Evolutionary conservation across 345 rosid genomes (phyloP), one percentile per base, ranked within the genome.

Genomic region (Arabidopsis suecica): DNA sequence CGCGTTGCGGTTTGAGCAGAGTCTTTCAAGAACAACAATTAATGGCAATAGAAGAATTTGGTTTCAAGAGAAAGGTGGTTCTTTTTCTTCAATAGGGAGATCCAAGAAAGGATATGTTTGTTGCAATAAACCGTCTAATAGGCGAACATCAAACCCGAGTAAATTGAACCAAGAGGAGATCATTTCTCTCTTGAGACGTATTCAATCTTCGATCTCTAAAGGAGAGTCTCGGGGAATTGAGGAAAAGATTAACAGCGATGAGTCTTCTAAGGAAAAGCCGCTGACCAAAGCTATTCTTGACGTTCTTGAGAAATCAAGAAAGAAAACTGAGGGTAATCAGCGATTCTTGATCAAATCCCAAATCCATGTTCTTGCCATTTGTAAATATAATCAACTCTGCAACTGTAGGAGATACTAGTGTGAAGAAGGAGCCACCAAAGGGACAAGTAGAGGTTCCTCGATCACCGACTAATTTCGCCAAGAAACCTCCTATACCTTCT

Each of bases 201-300:
- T 91, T 69, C 83, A 84, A 61, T 73, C 84, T 83, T 87, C 95
- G 0, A 88, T 91, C 25, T 80, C 91, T 5, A 78, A 81, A 73
- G 65, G 37, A 68, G 80, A 80, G 32, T n/a, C 85, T 11, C 32
- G 0, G 5, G 72, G 40, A 44, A 54, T 44, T 2, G 65, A 65
- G 5, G 74, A 71, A 71, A 30, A 59, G 53, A 50, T 71, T 57
- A 71, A 58, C 8, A 57, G 54, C 2, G 11, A 72, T 13, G 66
- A 20, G 38, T 50, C 78, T 25, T 63, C 71, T 1, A 56, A 71
- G 50, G 50, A 57, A 23, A 68, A 77, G 73, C 47, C 84, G 5
- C 33, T 77, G 2, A 50, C 79, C 14, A 71, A 82, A 67, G 82
- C 88, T 11, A 65, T 87, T 42, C 37, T 81, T 72, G 83, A 87